These are phyloP conservation scores for Ogataea minuta DNA, from an alignment of 805 yeast species.

Conservation along the genomic window DNA sequence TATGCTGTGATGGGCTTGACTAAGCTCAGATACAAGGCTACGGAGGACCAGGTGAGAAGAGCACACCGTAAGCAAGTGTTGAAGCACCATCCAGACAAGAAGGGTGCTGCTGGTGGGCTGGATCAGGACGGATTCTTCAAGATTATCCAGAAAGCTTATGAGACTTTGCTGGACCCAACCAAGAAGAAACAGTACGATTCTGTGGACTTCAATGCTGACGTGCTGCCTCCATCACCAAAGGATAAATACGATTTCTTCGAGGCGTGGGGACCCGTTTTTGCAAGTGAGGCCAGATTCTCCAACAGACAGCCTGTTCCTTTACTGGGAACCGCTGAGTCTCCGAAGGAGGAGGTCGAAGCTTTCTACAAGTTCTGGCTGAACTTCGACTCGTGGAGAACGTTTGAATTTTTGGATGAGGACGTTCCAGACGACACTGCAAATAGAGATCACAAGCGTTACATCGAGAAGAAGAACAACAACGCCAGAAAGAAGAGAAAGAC, in stretches of 20 bases:
- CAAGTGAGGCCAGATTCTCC: constrained; percentile 86
- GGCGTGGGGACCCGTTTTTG: constrained; percentile 92
- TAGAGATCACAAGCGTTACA: constrained; percentile 98
- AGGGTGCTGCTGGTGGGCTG: constrained; percentile 83
- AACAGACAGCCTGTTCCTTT: constrained; percentile 85
- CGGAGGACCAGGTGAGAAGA: constrained; percentile 87
- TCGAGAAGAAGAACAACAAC: constrained; percentile 95
- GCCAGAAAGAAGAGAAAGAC: constrained; percentile 97
- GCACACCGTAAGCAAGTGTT: constrained; percentile 97
- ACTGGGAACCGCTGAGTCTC: constrained; percentile 64
- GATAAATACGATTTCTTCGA: constrained; percentile 77
- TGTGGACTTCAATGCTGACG: constrained; percentile 87
- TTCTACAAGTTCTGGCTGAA: constrained; percentile 92
- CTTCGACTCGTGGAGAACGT: constrained; percentile 97
- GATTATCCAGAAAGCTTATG: constrained; percentile 95
- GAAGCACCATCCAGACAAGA: constrained; percentile 98
- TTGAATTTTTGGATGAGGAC: constrained; percentile 97
- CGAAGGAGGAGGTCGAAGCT: constrained; percentile 78
- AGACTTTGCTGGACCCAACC: constrained; percentile 77
- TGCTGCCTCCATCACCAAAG: constrained; percentile 60
- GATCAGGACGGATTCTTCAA: constrained; percentile 97
- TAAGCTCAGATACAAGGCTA: constrained; percentile 86
- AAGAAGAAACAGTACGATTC: constrained; percentile 95
- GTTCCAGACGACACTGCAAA: constrained; percentile 98
- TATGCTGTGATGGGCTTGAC: constrained; percentile 94